Evolutionary conservation across 495 filamentous ascomycete genomes (phyloP).

Genomic region (Hyaloscypha finlandica): DNA sequence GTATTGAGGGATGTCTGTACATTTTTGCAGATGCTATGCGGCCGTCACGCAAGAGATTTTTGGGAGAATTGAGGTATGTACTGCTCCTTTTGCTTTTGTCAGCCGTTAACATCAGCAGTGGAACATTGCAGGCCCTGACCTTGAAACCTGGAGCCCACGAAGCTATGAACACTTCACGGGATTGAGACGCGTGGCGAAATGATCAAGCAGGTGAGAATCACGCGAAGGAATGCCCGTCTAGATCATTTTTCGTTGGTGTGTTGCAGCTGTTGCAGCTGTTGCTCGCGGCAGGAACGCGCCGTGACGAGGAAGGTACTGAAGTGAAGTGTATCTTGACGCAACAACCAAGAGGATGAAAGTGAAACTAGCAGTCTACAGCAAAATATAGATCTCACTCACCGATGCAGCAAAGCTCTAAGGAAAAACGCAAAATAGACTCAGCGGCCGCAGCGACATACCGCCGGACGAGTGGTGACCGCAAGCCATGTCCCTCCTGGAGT

Average conservation of each 20-base stretch:
- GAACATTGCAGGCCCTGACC: background rate
- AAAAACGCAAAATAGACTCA: background rate
- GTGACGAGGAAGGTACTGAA: background rate
- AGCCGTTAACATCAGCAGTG: background rate
- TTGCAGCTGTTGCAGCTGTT: background rate
- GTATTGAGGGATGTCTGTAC: conserved; percentile 17
- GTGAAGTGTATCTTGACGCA: background rate
- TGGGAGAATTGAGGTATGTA: background rate
- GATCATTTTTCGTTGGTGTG: background rate
- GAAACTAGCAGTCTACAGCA: background rate
- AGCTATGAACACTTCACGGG: background rate
- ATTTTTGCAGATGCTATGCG: background rate
- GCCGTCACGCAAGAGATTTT: background rate
- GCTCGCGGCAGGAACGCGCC: background rate
- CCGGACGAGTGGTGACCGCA: background rate
- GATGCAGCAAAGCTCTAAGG: background rate
- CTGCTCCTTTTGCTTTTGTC: background rate
- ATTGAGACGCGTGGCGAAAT: conserved; percentile 3
- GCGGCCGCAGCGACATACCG: background rate
- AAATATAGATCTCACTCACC: conserved; percentile 2
- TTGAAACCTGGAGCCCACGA: background rate
- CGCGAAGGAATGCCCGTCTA: background rate
- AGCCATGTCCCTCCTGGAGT: background rate
- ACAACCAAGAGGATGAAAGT: background rate
- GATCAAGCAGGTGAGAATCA: background rate